Evolutionary conservation across 345 rosid species (phyloP), one percentile per base, ranked within the genome.

Genomic region (Rhodamnia rubescens): DNA sequence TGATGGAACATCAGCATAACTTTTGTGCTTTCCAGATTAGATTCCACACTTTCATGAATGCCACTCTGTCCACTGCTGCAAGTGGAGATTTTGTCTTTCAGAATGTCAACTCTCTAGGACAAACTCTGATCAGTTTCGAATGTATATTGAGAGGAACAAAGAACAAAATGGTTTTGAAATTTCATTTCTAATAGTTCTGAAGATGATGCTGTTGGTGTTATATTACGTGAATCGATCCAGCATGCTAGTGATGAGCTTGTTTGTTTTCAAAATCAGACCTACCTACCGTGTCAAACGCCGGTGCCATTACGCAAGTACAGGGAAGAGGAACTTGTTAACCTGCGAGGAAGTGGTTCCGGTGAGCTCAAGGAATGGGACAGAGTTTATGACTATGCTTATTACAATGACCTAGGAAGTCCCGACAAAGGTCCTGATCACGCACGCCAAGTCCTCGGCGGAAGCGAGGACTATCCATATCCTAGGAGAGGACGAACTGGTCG

Each of bases 301-400:
- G 93, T 88, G 88, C 89, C 96, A 32, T 57, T 97, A 53, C 91
- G 90, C 80, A 90, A 85, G 57, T 91, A 91, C 82, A 92, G 98
- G 89, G 93, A 92, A 90, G 92, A 93, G 85, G 98, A 97, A 87
- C 93, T 97, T 4, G 61, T 85, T 13, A 91, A 89, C 85, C 91
- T 97, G 29, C 91, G 95, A n/a, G 98, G 98, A 82, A 86, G 93
- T 83, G 95, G 93, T 8, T 90, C 85, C 56, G 92, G 91, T 27
- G 90, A 88, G 90, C 91, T 95, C 56, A 92, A 89, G 84, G 98
- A 95, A 83, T 95, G 99, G 99, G 98, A 97, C 87, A 93, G 99
- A 91, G 96, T 95, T 29, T 97, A 97, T 82, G 99, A 94, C 86
- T 95, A 95, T 85, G 98, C 89, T 87, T 90, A 85, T 89, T 97